A percentile compares a stretch with the other conserved stretches of the same genome.
Evolutionary conservation across 345 rosid species (phyloP).

Genomic region (Carallia brachiata): DNA sequence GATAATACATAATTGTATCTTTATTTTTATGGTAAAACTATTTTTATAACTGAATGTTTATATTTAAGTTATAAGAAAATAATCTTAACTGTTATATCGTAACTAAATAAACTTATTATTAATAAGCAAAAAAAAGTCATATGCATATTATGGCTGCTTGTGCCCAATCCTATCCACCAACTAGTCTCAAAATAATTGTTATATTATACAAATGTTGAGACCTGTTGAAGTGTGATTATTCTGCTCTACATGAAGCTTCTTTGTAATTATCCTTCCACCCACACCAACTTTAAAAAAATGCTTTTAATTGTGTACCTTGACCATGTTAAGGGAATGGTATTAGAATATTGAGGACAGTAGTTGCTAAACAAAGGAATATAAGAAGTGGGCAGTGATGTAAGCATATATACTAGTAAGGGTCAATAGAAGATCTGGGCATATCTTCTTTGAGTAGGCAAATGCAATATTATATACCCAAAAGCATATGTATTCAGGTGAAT

Average conservation of each 20-base stretch:
- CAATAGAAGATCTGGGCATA: constrained; percentile 79
- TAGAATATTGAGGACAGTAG: constrained; percentile 47
- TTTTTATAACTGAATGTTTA: too few relatives aligned
- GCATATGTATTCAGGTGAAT: constrained; percentile 76
- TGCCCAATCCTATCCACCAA: constrained; percentile 49
- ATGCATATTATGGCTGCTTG: constrained; percentile 14
- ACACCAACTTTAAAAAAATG: constrained; percentile 18
- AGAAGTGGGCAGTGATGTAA: constrained; percentile 90
- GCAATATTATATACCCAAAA: constrained; percentile 52
- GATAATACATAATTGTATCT: too few relatives aligned
- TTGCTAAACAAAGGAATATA: constrained; percentile 69
- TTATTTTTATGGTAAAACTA: too few relatives aligned
- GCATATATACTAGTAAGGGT: constrained; percentile 74
- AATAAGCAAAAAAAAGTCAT: not conserved
- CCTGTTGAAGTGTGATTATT: constrained; percentile 45
- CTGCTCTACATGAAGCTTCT: constrained; percentile 51
- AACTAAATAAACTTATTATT: constrained; percentile 10
- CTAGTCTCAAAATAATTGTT: constrained; percentile 26
- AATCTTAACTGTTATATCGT: too few relatives aligned
- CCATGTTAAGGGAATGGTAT: constrained; percentile 48
- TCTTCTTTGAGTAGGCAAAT: constrained; percentile 80
- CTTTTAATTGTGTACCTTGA: constrained; percentile 45
- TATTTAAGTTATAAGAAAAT: too few relatives aligned
- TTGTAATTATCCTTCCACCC: constrained; percentile 50
- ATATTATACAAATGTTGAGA: constrained; percentile 10